Conservation (phyloP, 2,329 filamentous ascomycete genomes). For the Beauveria rudraprayagi region DNA sequence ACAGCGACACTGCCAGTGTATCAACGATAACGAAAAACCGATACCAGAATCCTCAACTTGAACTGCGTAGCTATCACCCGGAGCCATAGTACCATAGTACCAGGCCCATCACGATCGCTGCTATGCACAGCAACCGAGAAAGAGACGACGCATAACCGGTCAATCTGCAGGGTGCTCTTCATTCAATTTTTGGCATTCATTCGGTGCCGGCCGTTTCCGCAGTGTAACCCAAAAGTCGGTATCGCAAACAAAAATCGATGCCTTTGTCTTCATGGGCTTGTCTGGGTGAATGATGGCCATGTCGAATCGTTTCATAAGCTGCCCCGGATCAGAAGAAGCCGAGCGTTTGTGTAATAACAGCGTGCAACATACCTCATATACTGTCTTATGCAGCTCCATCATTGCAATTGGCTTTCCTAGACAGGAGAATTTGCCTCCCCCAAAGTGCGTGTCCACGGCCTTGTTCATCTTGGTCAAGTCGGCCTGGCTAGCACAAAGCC, state of each 20-base stretch:
- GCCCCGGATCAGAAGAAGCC: background rate
- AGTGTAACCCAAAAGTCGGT: slow-evolving; percentile 28
- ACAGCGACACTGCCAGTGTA: background rate
- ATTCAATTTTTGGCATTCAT: background rate
- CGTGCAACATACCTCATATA: slow-evolving; percentile 33
- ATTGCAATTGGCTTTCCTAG: slow-evolving; percentile 39
- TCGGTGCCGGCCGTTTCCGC: slow-evolving; percentile 13
- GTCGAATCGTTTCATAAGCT: slow-evolving; percentile 27
- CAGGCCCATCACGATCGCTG: background rate
- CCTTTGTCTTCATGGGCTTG: slow-evolving; percentile 24
- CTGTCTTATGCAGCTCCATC: slow-evolving; percentile 40
- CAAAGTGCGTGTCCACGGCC: slow-evolving; percentile 36
- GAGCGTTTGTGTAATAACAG: too few relatives aligned
- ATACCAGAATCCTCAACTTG: background rate
- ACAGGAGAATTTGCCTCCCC: slow-evolving; percentile 36
- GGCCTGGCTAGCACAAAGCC: slow-evolving; percentile 33
- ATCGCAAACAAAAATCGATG: slow-evolving; percentile 28
- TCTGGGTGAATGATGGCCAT: slow-evolving; percentile 27
- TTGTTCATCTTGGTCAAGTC: slow-evolving; percentile 27
- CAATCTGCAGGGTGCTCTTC: background rate
- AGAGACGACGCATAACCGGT: too few relatives aligned
- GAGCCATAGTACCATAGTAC: too few relatives aligned
- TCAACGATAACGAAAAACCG: background rate
- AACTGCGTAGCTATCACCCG: too few relatives aligned
- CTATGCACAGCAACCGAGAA: background rate